phyloP scores from a whole-genome alignment of 2,329 filamentous ascomycete species.

The Diaporthe capsici region DNA sequence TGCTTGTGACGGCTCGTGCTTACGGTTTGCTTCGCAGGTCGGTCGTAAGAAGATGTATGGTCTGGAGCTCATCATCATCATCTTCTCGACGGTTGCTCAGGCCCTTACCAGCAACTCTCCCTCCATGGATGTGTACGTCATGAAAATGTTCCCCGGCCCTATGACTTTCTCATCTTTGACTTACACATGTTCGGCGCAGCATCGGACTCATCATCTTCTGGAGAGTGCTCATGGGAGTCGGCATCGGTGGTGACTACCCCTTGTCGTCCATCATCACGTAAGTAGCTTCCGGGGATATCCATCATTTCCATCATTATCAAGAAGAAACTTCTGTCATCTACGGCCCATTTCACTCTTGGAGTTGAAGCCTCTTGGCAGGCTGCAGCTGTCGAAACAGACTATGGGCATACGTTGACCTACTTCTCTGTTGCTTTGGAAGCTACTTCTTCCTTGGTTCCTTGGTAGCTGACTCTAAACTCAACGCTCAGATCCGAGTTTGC shows the following conservation, averaged over 20 bases:
- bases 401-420: background rate
- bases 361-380: background rate
- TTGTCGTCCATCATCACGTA: conserved; percentile 83
- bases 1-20: background rate
- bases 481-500: conserved; percentile 79
- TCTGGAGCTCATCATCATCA: conserved; percentile 84
- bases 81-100: conserved; percentile 82
- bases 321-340: background rate
- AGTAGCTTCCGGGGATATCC: background rate
- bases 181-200: background rate
- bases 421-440: background rate
- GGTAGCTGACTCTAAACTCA: background rate
- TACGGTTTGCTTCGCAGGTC: conserved; percentile 34
- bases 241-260: conserved; percentile 85
- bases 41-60: conserved; percentile 75
- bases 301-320: background rate
- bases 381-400: background rate
- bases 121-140: conserved; percentile 65
- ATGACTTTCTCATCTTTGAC: background rate
- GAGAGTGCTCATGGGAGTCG: conserved; percentile 82
- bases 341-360: background rate
- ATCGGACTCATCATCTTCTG: conserved; percentile 82
- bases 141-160: background rate
- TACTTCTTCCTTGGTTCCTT: background rate
- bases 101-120: conserved; percentile 75